Conservation (phyloP, 225 moss, liverwort and hornwort genomes). For the Rhytidiadelphus loreus region DNA sequence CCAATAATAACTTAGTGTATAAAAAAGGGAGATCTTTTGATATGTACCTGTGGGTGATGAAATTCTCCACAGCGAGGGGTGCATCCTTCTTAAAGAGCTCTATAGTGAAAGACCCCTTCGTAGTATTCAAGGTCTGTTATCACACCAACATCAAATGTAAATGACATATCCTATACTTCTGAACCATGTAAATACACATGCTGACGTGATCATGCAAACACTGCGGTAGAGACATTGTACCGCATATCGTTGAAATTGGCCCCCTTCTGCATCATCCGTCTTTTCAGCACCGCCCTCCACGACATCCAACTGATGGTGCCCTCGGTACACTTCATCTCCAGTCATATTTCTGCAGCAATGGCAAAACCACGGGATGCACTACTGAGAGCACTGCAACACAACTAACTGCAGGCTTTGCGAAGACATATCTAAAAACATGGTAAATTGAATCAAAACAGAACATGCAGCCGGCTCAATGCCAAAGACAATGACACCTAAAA, state of each 20-base stretch:
- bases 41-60: conserved; percentile 53
- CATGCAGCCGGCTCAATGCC: not conserved
- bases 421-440: not conserved
- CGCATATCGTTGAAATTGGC: conserved; percentile 18
- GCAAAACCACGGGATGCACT: not conserved
- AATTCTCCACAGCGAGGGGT: conserved; percentile 67
- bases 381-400: not conserved
- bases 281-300: not conserved
- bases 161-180: not conserved
- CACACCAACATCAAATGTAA: not conserved
- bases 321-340: conserved; percentile 17
- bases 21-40: too few relatives aligned
- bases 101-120: conserved; percentile 52
- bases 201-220: not conserved
- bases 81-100: conserved; percentile 52
- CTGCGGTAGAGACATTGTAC: not conserved
- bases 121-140: conserved; percentile 60
- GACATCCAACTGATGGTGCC: conserved; percentile 4
- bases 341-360: conserved; percentile 12
- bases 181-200: not conserved
- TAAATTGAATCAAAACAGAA: not conserved
- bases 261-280: not conserved
- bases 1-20: not conserved
- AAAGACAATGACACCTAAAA: not conserved
- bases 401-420: not conserved